phyloP scores from a whole-genome alignment of 2,329 filamentous ascomycete genomes.

The Achaetomium macrosporum region DNA sequence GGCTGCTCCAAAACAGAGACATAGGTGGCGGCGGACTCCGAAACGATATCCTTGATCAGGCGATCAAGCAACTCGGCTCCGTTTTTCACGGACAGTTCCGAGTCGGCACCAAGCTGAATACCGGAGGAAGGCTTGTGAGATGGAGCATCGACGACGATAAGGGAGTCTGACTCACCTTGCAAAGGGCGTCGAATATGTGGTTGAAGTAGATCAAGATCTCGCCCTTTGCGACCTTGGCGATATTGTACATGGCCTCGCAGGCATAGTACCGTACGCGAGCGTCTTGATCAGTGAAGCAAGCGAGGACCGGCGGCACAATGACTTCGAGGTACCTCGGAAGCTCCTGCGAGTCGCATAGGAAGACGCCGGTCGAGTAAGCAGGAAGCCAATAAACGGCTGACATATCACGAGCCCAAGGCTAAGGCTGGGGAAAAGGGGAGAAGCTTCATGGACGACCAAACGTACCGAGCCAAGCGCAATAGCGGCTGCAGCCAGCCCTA shows the following conservation, averaged over 20 bases:
- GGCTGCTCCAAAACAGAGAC: constrained; percentile 73
- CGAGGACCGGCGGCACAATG: constrained; percentile 92
- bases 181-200: constrained; percentile 93
- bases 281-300: constrained; percentile 98
- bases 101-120: constrained; percentile 80
- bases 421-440: not conserved
- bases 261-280: constrained; percentile 95
- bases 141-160: not conserved
- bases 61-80: constrained; percentile 92
- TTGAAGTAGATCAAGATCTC: constrained; percentile 98
- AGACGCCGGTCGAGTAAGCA: constrained; percentile 11
- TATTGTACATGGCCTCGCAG: constrained; percentile 99
- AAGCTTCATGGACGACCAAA: constrained; percentile 20
- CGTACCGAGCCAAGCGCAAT: constrained; percentile 89
- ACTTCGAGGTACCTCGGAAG: constrained; percentile 85
- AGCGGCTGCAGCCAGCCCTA: constrained; percentile 88
- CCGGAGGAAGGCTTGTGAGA: not conserved
- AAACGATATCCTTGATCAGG: constrained; percentile 91
- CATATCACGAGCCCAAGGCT: not conserved
- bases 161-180: constrained; percentile 60
- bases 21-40: constrained; percentile 91
- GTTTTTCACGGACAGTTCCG: constrained; percentile 95
- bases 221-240: constrained; percentile 97
- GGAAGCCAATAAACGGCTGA: not conserved
- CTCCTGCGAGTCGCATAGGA: constrained; percentile 52